Evolutionary conservation across 305 asterid genomes (phyloP), one percentile per base, ranked within the genome.

Genomic region (Fraxinus paxiana): DNA sequence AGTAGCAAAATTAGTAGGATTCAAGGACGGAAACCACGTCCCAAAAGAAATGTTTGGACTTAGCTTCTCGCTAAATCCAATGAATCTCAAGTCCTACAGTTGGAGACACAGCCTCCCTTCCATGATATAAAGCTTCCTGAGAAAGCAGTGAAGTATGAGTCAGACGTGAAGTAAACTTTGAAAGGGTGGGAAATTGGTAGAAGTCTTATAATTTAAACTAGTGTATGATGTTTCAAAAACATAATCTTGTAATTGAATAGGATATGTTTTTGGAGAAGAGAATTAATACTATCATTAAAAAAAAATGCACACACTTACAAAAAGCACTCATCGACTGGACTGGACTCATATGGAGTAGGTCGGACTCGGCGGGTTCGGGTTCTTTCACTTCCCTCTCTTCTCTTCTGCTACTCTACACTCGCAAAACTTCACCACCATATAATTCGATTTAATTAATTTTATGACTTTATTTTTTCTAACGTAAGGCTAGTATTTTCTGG

Each of bases 1-100:
- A 6, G 91, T 96, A 5, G 95, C 97, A 20, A 93, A 92, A 73
- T 83, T 96, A 73, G 93, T 89, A 8, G 99, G 97, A 37, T 82
- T 94, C 18, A 88, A 79, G 77, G 93, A 88, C 35, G 86, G 88
- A 35, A 89, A 87, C 28, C 85, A 85, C 48, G 93, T 90, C 6
- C 92, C 92, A 10, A 91, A 90, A 63, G 97, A 90, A 79, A 91
- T 92, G 91, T 92, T 96, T 61, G 99, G 96, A 75, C 97, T 96
- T 30, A 96, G 88, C 90, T 87, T 94, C 87, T 79, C 91, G 2
- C 90, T 92, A 9, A 88, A 86, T 61, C 88, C 87, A 3, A 71
- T 78, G 35, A 89, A 77, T 41, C n/a, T 85, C 73, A 89, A 86
- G 84, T 77, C 95, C 70, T 89, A 80, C 88, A 87, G 88, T 88